phyloP scores from a whole-genome alignment of 1,284 basidiomycete genomes.

The Heterobasidion parviporum region DNA sequence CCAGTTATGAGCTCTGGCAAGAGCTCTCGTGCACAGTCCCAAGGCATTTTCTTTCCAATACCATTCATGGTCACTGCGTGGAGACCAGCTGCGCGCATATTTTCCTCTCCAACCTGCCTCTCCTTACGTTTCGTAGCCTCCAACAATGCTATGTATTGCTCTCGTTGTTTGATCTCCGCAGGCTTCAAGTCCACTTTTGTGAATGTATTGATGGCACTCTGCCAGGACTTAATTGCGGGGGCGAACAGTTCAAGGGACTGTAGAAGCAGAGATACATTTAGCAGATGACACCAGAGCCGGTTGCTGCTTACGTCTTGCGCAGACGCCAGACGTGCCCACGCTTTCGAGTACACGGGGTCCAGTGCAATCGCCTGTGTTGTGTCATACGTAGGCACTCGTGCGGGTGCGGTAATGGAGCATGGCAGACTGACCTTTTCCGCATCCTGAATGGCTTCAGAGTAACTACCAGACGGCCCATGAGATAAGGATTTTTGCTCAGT shows the following conservation, averaged over 20 bases:
- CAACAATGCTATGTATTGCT: background rate
- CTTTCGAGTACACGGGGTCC: conserved; percentile 7
- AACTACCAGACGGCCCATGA: background rate
- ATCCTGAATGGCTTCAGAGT: conserved; percentile 1
- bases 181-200: background rate
- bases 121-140: background rate
- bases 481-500: background rate
- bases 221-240: background rate
- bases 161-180: background rate
- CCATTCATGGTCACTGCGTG: background rate
- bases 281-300: background rate
- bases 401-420: no score
- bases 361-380: conserved; percentile 3
- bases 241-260: background rate
- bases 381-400: background rate
- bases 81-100: no score
- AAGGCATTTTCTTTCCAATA: background rate
- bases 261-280: background rate
- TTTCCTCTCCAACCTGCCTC: background rate
- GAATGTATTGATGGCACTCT: background rate
- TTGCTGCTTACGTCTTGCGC: conserved; percentile 3
- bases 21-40: background rate
- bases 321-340: conserved; percentile 7
- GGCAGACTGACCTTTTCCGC: conserved; percentile 3
- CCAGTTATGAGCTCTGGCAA: background rate